A percentile compares a stretch with the other conserved stretches of the same genome.
These are phyloP conservation scores for Alloteropsis semialata DNA, from an alignment of 176 grass and related monocot species.

Conservation along the genomic window DNA sequence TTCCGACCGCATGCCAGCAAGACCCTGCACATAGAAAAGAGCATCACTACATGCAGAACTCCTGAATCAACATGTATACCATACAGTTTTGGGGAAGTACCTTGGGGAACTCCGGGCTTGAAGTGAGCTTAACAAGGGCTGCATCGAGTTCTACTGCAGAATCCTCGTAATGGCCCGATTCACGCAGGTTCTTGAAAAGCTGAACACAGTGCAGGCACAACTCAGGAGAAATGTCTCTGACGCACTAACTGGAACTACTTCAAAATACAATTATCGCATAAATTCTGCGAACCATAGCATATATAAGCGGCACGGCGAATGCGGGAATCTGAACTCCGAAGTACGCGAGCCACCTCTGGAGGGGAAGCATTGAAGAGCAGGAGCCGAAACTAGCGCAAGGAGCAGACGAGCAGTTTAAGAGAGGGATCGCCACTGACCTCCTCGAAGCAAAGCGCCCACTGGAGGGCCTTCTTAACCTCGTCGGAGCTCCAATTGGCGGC, in stretches of 20 bases:
- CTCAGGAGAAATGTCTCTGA: not conserved
- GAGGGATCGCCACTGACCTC: constrained; percentile 36
- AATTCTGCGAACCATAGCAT: not conserved
- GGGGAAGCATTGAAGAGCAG: not conserved
- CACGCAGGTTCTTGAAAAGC: constrained; percentile 53
- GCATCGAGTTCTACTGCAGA: constrained; percentile 63
- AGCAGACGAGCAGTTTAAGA: not conserved
- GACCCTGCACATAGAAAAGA: constrained; percentile 47
- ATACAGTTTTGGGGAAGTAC: constrained; percentile 15
- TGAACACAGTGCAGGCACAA: constrained; percentile 31
- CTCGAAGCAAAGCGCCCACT: constrained; percentile 83
- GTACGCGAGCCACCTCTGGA: not conserved
- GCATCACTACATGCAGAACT: not conserved
- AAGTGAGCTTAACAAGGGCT: constrained; percentile 48
- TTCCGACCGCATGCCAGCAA: constrained; percentile 41
- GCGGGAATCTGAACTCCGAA: not conserved
- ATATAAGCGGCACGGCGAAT: not conserved
- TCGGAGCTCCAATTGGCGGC: constrained; percentile 44
- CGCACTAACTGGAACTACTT: not conserved
- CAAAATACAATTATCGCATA: not conserved
- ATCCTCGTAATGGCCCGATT: constrained; percentile 45
- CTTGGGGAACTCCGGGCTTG: constrained; percentile 57
- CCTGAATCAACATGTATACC: not conserved
- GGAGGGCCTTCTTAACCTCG: constrained; percentile 46
- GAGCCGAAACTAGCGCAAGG: not conserved